Base-by-base conservation (phyloP, 257 asterid species). In the Echites panduratus region DNA sequence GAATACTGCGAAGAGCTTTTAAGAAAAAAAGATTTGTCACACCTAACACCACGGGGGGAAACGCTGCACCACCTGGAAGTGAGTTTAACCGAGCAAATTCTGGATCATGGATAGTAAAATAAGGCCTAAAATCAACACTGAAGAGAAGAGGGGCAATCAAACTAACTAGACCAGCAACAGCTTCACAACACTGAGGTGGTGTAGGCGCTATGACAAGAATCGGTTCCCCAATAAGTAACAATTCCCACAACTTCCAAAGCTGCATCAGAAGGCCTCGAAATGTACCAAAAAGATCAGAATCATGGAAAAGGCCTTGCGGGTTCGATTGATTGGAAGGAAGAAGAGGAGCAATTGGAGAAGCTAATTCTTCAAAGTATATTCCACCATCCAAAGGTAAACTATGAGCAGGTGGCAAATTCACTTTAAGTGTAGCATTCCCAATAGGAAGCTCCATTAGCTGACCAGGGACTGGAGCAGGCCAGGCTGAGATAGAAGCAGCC, bases 181-280 rank as follows among this genome's bases (percentile, higher is more conserved):
- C 99, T 82, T 95, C 98, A 52, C 96, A 88, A 73, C 96, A 95
- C 73, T 90, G 96, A 44, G 99, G 90, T 65, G 99, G 97, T 16
- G 99, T 89, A 13, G 96, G 98, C 29, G 98, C 96, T 71, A 95
- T 87, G 71, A 95, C 80, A 76, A 95, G 89, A 82, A 95, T 82
- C 57, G 99, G 99, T 76, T 95, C 98, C 32, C 99, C 98, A 71
- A 90, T 75, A 78, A 95, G 90, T 75, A 95, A 76, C 75, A 95
- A 82, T 74, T 95, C 99, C 99, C 99, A 95, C 38, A 95, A 84
- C 83, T 83, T 89, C 99, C 99, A 95, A 49, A 95, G 94, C 86
- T 95, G 99, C 89, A 92, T 76, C 81, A 95, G 73, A 50, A 90
- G 93, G 69, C 96, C 95, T 29, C 97, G 87, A 64, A 90, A 95